A percentile compares a stretch with the other conserved stretches of the same genome.
Evolutionary conservation across 345 rosid genomes (phyloP).

Genomic region (Sisymbrium altissimum): DNA sequence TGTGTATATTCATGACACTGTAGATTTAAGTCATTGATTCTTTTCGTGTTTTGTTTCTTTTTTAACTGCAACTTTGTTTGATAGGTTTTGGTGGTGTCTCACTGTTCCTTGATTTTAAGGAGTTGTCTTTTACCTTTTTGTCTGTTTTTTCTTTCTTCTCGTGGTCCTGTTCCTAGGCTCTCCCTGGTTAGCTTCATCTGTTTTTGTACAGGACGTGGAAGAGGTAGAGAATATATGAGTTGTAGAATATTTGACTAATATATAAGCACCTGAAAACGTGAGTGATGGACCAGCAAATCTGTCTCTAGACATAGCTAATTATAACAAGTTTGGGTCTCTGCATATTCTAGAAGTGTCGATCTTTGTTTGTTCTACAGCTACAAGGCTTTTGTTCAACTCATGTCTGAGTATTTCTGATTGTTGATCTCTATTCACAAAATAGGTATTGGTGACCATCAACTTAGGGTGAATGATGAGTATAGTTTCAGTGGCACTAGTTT

Average conservation of each 20-base stretch:
- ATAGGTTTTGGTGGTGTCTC: constrained; percentile 9
- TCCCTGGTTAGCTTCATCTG: not conserved
- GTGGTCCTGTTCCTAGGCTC: not conserved
- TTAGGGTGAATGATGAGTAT: constrained; percentile 1
- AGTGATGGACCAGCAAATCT: not conserved
- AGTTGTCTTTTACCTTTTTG: not conserved
- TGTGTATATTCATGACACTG: not conserved
- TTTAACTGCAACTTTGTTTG: not conserved
- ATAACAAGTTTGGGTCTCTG: not conserved
- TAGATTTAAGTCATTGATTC: not conserved
- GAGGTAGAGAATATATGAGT: too few species aligned
- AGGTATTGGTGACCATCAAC: not conserved
- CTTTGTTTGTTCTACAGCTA: too few species aligned
- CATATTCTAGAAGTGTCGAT: not conserved
- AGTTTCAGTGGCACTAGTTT: not conserved
- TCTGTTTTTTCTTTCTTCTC: not conserved
- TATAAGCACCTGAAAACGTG: too few species aligned
- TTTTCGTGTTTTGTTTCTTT: constrained; percentile 1
- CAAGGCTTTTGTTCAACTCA: not conserved
- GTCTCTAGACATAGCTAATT: not conserved
- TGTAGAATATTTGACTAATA: not conserved
- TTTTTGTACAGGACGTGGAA: too few species aligned
- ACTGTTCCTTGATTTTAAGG: constrained; percentile 2
- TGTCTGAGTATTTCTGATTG: too few species aligned
- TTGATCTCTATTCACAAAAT: not conserved